Evolutionary conservation across 2,329 filamentous ascomycete genomes (phyloP).

Genomic region (Penicillium fuscoglaucum): DNA sequence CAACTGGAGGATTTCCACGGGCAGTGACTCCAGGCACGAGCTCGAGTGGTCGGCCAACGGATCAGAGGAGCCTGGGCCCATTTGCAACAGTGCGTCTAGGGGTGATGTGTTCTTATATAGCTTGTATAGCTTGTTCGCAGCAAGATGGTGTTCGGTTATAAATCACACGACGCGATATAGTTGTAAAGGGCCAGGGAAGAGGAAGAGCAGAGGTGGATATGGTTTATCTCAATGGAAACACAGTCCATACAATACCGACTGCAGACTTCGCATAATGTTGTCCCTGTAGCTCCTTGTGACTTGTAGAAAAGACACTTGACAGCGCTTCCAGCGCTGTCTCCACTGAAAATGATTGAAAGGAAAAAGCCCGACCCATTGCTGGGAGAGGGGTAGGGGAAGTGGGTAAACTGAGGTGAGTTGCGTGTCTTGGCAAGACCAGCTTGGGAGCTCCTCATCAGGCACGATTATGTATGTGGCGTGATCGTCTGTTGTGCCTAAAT

Average conservation of each 20-base stretch:
- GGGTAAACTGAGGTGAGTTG: slow-evolving; percentile 14
- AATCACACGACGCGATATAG: neutral
- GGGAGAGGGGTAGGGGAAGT: slow-evolving; percentile 14
- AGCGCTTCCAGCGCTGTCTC: neutral
- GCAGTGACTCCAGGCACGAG: slow-evolving; percentile 47
- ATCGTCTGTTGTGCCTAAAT: neutral
- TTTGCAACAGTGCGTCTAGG: slow-evolving; percentile 13
- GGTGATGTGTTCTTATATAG: neutral
- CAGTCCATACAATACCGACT: slow-evolving; percentile 1
- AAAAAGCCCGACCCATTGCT: neutral
- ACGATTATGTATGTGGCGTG: neutral
- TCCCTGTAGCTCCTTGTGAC: neutral
- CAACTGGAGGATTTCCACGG: slow-evolving; percentile 51
- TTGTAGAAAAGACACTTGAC: neutral
- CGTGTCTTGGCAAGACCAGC: slow-evolving; percentile 18
- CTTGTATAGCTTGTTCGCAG: neutral
- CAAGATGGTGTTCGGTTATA: neutral
- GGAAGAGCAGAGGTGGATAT: neutral
- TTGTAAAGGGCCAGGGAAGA: neutral
- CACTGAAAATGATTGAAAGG: slow-evolving; percentile 1
- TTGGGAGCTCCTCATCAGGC: slow-evolving; percentile 1
- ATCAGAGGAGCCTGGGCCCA: slow-evolving; percentile 13
- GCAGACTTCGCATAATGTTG: neutral
- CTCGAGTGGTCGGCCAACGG: slow-evolving; percentile 8
- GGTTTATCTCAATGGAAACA: slow-evolving; percentile 11